Evolutionary conservation across 2,329 filamentous ascomycete genomes (phyloP), one percentile per base, ranked within the genome.

Genomic region (Diaporthe vaccinii): DNA sequence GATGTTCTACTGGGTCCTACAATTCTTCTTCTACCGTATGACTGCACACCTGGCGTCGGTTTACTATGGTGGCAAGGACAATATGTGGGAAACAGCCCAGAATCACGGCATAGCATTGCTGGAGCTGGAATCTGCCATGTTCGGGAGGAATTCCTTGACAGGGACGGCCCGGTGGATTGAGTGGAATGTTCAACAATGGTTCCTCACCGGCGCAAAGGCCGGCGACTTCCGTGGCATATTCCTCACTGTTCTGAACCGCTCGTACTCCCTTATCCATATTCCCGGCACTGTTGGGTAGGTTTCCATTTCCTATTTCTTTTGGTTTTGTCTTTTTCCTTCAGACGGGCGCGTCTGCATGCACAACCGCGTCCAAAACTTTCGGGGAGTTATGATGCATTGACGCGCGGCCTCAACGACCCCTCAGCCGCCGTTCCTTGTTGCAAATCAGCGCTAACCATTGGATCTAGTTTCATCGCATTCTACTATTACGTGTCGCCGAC

Each of bases 1-100:
- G 82, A 93, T 94, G 91, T 93, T 93, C 82, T 94, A 94, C 84
- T 94, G 92, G 92, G 86, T 89, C 58, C 86, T 93, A 78, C 93
- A 91, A 79, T 89, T 92, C 77, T 85, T 88, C 61, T 91, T 92
- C 80, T 93, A 93, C 83, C 86, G 88, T 51, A 84, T 91, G 82
- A 92, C 91, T 10, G 87, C 89, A 22, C 84, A 87, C 22, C 81
- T 88, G 9, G 87, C 89, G 2, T 85, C 88, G 74, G 82, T 82
- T 65, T 83, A 89, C 73, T 91, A 90, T 74, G 88, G 88, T 49
- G 86, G 87, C 59, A 85, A 86, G 51, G 82, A 81, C 53, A 79
- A 82, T 22, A 53, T 89, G 25, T 87, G 87, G 80, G 83, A 87
- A 69, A 82, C 86, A 14, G 86, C 86, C 5, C 84, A 87, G 79